Evolutionary conservation across 2,329 filamentous ascomycete species (phyloP), one percentile per base, ranked within the genome.

Genomic region (Diaporthe longicolla): DNA sequence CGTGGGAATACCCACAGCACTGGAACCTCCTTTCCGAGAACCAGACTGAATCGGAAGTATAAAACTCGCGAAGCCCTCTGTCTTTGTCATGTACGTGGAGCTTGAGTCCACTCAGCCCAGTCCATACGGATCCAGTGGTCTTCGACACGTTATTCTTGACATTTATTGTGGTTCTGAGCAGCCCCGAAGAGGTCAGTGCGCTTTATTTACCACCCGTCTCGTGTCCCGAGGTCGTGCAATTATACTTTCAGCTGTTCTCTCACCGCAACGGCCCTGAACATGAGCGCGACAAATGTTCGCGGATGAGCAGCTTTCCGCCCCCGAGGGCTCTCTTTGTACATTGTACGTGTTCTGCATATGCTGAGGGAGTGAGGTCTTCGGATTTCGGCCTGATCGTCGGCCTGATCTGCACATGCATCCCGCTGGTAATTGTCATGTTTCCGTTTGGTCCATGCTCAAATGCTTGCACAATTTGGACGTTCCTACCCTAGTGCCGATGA

Each of bases 11-110:
- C 45, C 63, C 63, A 52, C 63, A 52, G 45, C 29, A 40, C 37
- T 66, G 63, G 63, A 37, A 66, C 63, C 63, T 52, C 45, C 63
- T 52, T 52, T 66, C 32, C 45, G 29, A 52, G 45, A 66, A 66
- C 29, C 63, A 26, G 37, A 52, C 37, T 66, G 63, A 8, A 0
- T 7, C 9, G 3, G n/a, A 66, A 66, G 6, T 37, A 17, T 52
- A 66, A 50, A 57, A 52, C 37, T 21, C 63, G 35, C 29, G 29
- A 66, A 13, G 21, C n/a, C 32, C 17, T 45, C 17, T 40, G 37
- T 40, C 35, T 66, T 4, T 50, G 43, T 66, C 45, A 52, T 66
- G 61, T 37, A 4, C 45, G 37, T 66, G 63, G 63, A 66, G 63
- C 63, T 52, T 4, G 63, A 66, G 29, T 15, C 63, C 63, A 66